A percentile compares a stretch with the other conserved stretches of the same genome.
phyloP scores from a whole-genome alignment of 163 green algal genomes.

The Trebouxiophyceae sp. region DNA sequence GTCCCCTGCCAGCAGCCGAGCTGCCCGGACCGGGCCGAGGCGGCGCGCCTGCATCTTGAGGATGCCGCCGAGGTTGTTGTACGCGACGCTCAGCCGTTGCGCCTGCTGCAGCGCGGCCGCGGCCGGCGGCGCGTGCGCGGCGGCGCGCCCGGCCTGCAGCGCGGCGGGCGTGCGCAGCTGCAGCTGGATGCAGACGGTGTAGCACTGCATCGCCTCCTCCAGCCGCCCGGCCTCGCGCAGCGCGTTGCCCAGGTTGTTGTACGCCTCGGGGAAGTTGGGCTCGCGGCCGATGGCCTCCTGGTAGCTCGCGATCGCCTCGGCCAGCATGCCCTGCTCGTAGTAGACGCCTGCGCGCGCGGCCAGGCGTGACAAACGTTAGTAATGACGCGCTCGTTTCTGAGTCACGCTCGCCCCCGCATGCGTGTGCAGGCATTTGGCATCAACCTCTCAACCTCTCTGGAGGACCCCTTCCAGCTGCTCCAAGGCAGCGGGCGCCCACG shows the following conservation, averaged over 20 bases:
- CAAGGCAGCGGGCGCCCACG: no score
- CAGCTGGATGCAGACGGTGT: constrained; percentile 71
- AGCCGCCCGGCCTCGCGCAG: constrained; percentile 52
- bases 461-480: no score
- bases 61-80: constrained; percentile 74
- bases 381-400: no score
- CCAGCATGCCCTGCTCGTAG: constrained; percentile 57
- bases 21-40: not conserved
- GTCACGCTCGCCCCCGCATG: no score
- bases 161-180: constrained; percentile 30
- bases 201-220: constrained; percentile 71
- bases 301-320: constrained; percentile 49
- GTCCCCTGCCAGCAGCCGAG: no score
- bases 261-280: constrained; percentile 65
- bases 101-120: constrained; percentile 30
- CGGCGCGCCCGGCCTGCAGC: not conserved
- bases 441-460: no score
- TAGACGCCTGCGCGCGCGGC: constrained; percentile 41
- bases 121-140: constrained; percentile 10
- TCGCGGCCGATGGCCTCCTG: constrained; percentile 47
- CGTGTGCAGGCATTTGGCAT: no score
- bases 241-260: constrained; percentile 79
- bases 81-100: constrained; percentile 59
- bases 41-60: constrained; percentile 40
- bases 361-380: no score